Conservation (phyloP, 805 yeast genomes). For the Candida piceae region DNA sequence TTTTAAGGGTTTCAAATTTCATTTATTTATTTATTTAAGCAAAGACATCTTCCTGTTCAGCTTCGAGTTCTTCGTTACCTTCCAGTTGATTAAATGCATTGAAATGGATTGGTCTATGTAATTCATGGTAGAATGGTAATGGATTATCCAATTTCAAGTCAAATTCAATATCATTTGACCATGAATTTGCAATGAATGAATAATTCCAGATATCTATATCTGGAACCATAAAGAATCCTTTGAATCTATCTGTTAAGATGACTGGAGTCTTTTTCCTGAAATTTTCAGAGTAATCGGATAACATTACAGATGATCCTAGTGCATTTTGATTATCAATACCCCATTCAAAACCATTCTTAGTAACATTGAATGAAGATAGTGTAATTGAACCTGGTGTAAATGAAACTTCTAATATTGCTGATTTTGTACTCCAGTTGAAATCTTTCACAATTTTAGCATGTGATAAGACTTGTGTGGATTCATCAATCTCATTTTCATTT, state of each 20-base stretch:
- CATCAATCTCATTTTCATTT: conserved; percentile 41
- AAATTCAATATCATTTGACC: conserved; percentile 58
- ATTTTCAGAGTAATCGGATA: conserved; percentile 59
- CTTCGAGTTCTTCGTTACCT: conserved; percentile 47
- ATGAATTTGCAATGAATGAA: conserved; percentile 80
- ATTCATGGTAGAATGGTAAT: conserved; percentile 72
- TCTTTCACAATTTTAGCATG: conserved; percentile 41
- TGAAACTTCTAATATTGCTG: conserved; percentile 59
- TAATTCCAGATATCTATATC: conserved; percentile 85
- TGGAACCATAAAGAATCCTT: conserved; percentile 86
- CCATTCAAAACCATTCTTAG: conserved; percentile 72
- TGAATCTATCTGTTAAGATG: conserved; percentile 64
- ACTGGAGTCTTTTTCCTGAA: conserved; percentile 65
- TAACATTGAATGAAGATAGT: conserved; percentile 57
- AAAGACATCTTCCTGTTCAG: conserved; percentile 63
- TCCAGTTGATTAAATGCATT: conserved; percentile 65
- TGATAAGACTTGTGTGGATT: conserved; percentile 66
- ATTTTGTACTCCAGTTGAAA: conserved; percentile 35
- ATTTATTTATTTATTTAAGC: too few relatives aligned
- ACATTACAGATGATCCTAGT: conserved; percentile 52
- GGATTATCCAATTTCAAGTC: conserved; percentile 76
- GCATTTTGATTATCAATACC: conserved; percentile 59
- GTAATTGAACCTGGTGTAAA: conserved; percentile 84
- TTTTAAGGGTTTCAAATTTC: too few relatives aligned
- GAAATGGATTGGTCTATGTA: conserved; percentile 88